These are phyloP conservation scores for Immersiporthe knoxdaviesiana DNA, from an alignment of 2,329 filamentous ascomycete genomes.

Conservation along the genomic window DNA sequence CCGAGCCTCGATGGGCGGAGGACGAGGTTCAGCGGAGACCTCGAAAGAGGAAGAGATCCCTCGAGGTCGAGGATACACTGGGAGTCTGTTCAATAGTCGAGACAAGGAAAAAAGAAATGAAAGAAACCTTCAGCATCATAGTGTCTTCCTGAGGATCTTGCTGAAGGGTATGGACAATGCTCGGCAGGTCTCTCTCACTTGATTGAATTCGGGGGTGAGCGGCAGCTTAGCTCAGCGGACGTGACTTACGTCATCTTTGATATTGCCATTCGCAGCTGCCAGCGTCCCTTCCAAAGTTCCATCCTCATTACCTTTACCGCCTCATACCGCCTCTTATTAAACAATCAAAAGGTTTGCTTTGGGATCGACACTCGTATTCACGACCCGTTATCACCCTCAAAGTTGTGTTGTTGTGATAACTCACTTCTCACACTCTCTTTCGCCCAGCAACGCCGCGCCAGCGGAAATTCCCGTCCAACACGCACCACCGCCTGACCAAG, in stretches of 20 bases:
- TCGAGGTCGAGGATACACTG: slow-evolving; percentile 14
- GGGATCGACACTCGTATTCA: neutral
- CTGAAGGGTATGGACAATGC: neutral
- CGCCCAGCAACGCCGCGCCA: neutral
- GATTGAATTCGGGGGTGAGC: neutral
- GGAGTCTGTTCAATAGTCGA: neutral
- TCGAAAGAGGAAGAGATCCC: slow-evolving; percentile 28
- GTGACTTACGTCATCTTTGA: neutral
- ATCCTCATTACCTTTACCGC: neutral
- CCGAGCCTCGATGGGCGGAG: slow-evolving; percentile 29
- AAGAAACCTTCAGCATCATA: neutral
- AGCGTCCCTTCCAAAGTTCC: neutral
- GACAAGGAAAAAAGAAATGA: neutral
- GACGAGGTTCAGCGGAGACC: slow-evolving; percentile 28
- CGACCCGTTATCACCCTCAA: neutral
- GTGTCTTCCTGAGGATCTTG: neutral
- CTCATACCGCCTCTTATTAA: neutral
- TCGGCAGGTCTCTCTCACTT: neutral
- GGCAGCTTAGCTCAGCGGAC: neutral
- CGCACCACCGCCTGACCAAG: neutral
- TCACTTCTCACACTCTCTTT: neutral
- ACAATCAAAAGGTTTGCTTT: neutral
- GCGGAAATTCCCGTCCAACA: neutral
- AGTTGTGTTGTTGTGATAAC: neutral
- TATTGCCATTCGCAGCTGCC: neutral